phyloP scores from a whole-genome alignment of 352 stramenopile species.

The Phytophthora tentaculata region DNA sequence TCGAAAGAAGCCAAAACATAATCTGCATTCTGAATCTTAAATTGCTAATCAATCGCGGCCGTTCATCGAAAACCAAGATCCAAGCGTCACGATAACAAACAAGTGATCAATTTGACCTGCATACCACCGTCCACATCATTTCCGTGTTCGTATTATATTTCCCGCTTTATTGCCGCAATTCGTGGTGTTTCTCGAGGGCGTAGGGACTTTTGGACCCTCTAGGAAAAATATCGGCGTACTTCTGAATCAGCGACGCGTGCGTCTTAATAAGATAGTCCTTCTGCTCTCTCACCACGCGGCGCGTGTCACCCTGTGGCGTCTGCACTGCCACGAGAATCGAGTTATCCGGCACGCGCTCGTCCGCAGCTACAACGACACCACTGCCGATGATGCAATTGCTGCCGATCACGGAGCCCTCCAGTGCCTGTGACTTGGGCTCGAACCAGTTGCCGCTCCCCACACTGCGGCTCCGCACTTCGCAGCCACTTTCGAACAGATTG shows the following conservation, averaged over 20 bases:
- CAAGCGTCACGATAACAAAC: not conserved
- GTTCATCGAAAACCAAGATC: constrained; percentile 22
- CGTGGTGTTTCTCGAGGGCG: constrained; percentile 83
- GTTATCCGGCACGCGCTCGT: constrained; percentile 73
- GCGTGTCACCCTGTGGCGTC: constrained; percentile 29
- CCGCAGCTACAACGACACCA: constrained; percentile 71
- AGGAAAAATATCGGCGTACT: constrained; percentile 75
- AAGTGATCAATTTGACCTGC: not conserved
- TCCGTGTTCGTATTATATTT: too few species aligned
- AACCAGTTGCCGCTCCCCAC: constrained; percentile 82
- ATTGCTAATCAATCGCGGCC: constrained; percentile 22
- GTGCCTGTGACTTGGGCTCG: constrained; percentile 65
- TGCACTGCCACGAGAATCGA: constrained; percentile 75
- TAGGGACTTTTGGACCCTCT: constrained; percentile 74
- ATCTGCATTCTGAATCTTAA: constrained; percentile 12
- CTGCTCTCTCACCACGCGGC: constrained; percentile 58
- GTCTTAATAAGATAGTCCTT: constrained; percentile 73
- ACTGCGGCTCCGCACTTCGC: constrained; percentile 54
- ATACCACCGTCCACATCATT: not conserved
- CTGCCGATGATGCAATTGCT: constrained; percentile 86
- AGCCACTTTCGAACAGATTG: constrained; percentile 86
- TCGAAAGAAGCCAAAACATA: too few species aligned
- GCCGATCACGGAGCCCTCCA: constrained; percentile 67
- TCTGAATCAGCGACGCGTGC: constrained; percentile 61
- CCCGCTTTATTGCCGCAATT: constrained; percentile 44